Evolutionary conservation across 176 grass and related monocot genomes (phyloP).

Genomic region (Ananas comosus): DNA sequence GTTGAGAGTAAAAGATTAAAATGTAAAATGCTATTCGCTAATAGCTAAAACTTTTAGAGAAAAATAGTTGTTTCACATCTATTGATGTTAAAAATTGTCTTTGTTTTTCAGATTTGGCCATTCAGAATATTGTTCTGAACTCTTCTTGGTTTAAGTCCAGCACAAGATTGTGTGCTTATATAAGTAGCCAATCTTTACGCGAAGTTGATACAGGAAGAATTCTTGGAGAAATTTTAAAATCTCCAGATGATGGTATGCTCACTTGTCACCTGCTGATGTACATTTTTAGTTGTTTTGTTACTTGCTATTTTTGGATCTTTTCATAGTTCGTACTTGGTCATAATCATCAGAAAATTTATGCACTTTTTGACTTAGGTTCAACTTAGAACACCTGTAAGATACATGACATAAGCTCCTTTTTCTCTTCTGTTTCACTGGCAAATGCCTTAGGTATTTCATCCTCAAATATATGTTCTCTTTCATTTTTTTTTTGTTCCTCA

Average conservation of each 20-base stretch:
- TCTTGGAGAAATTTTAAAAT: slow-evolving; percentile 32
- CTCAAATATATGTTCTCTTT: neutral
- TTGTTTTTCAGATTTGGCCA: slow-evolving; percentile 46
- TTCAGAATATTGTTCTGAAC: slow-evolving; percentile 62
- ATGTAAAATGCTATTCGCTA: too few relatives aligned
- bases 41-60: too few relatives aligned
- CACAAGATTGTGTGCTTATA: slow-evolving; percentile 66
- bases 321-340: neutral
- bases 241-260: slow-evolving; percentile 37
- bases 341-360: neutral
- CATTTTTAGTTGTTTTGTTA: neutral
- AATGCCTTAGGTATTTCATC: neutral
- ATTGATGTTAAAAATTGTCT: neutral
- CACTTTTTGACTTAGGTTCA: neutral
- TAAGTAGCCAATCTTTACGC: slow-evolving; percentile 53
- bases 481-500: neutral
- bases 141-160: slow-evolving; percentile 80
- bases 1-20: too few relatives aligned
- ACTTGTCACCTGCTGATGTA: neutral
- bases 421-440: neutral
- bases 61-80: neutral
- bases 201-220: slow-evolving; percentile 93
- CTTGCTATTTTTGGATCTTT: neutral
- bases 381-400: neutral
- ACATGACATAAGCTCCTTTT: neutral